phyloP scores from a whole-genome alignment of 2,329 filamentous ascomycete genomes.

The Pestalotiopsis sp. region DNA sequence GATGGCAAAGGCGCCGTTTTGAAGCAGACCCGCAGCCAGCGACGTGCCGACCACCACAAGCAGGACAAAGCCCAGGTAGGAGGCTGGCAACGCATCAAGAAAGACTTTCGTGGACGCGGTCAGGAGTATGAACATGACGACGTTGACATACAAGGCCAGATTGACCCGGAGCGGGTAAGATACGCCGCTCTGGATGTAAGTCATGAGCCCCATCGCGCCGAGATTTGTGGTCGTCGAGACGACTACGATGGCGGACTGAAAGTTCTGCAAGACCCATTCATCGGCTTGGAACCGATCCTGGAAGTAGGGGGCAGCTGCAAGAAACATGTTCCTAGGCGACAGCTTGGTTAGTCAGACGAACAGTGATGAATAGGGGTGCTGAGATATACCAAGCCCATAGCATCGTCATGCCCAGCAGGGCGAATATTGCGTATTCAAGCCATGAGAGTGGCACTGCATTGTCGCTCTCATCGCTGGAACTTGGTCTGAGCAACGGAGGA shows the following conservation, averaged over 20 bases:
- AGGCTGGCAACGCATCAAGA: slow-evolving; percentile 58
- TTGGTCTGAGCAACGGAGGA: slow-evolving; percentile 18
- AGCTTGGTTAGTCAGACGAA: slow-evolving; percentile 16
- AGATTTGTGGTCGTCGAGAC: slow-evolving; percentile 87
- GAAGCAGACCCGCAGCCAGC: slow-evolving; percentile 79
- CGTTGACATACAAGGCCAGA: slow-evolving; percentile 74
- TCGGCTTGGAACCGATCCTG: slow-evolving; percentile 74
- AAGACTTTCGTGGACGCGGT: slow-evolving; percentile 77
- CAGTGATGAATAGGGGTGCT: background rate
- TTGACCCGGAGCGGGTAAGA: slow-evolving; percentile 89
- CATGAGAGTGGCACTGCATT: slow-evolving; percentile 70
- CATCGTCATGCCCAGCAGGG: slow-evolving; percentile 88
- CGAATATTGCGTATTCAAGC: slow-evolving; percentile 83
- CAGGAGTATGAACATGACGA: slow-evolving; percentile 72
- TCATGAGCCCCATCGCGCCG: slow-evolving; percentile 72
- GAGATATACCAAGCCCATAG: slow-evolving; percentile 85
- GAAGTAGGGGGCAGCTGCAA: slow-evolving; percentile 94
- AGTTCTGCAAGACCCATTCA: slow-evolving; percentile 74
- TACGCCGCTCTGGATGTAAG: slow-evolving; percentile 79
- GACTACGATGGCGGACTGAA: slow-evolving; percentile 86
- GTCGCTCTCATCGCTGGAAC: slow-evolving; percentile 29
- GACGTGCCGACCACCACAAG: slow-evolving; percentile 79
- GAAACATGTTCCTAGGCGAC: slow-evolving; percentile 86
- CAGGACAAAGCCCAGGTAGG: slow-evolving; percentile 83
- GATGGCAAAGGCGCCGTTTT: slow-evolving; percentile 94